Percentiles rank a stretch among this genome's conserved stretches.
These are phyloP conservation scores for Sphaerosporella brunnea DNA, from an alignment of 495 filamentous ascomycete species.

Conservation along the genomic window DNA sequence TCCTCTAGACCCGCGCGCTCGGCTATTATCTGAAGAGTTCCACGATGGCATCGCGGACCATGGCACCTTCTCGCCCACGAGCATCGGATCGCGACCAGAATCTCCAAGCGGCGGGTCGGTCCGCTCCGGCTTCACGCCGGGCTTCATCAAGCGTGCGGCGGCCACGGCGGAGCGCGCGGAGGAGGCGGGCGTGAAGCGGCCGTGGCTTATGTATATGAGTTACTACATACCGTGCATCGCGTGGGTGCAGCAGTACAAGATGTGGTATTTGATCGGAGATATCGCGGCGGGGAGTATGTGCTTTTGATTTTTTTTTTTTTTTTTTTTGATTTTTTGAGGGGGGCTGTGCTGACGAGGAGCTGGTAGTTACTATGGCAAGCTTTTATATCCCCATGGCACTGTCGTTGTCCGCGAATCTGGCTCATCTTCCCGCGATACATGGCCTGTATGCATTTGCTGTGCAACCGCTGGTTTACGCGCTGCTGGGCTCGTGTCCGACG, in stretches of 20 bases:
- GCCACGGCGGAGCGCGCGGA: slow-evolving; percentile 17
- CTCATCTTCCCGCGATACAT: slow-evolving; percentile 80
- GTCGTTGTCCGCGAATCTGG: slow-evolving; percentile 82
- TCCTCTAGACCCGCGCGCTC: background rate
- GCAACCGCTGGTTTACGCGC: slow-evolving; percentile 73
- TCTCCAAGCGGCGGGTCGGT: background rate
- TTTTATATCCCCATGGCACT: slow-evolving; percentile 98
- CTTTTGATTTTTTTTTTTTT: background rate
- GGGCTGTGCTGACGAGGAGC: too few species aligned
- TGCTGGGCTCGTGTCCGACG: slow-evolving; percentile 75
- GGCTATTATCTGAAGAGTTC: background rate
- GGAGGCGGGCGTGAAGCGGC: slow-evolving; percentile 21
- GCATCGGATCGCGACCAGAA: background rate
- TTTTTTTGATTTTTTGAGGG: too few species aligned
- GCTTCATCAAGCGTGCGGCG: slow-evolving; percentile 16
- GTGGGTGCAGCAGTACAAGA: slow-evolving; percentile 73
- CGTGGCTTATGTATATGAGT: slow-evolving; percentile 52
- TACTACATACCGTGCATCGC: slow-evolving; percentile 87
- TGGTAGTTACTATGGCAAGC: slow-evolving; percentile 69
- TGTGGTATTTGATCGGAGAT: slow-evolving; percentile 68
- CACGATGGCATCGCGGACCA: background rate
- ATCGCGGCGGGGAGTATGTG: slow-evolving; percentile 41
- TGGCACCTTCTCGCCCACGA: slow-evolving; percentile 7
- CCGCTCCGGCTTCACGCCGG: background rate
- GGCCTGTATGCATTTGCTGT: slow-evolving; percentile 92